phyloP scores from a whole-genome alignment of 2,329 filamentous ascomycete species.

The Aspergillus niger region DNA sequence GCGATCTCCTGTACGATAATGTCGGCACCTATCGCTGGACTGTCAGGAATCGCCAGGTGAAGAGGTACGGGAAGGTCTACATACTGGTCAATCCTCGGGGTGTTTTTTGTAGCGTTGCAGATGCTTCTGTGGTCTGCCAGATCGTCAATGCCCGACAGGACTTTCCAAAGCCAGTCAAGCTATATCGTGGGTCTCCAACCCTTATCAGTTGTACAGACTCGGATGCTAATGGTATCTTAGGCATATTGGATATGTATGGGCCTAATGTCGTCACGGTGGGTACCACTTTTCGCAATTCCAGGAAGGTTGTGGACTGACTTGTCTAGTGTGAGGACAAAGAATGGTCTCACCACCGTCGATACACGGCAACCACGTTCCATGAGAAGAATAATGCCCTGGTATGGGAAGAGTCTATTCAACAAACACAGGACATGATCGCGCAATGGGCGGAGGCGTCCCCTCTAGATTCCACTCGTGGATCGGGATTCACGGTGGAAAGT shows the following conservation, averaged over 20 bases:
- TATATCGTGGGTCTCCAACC: neutral
- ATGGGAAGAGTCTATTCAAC: slow-evolving; percentile 39
- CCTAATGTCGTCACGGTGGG: slow-evolving; percentile 35
- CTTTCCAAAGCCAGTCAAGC: slow-evolving; percentile 20
- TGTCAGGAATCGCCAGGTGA: slow-evolving; percentile 16
- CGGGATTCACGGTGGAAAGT: slow-evolving; percentile 15
- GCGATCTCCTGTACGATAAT: slow-evolving; percentile 16
- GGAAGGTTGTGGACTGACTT: neutral
- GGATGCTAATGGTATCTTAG: slow-evolving; percentile 11
- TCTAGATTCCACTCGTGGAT: neutral
- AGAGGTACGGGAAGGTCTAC: slow-evolving; percentile 18
- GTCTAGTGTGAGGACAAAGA: slow-evolving; percentile 32
- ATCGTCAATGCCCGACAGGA: slow-evolving; percentile 15
- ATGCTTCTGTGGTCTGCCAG: slow-evolving; percentile 21
- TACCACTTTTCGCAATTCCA: neutral
- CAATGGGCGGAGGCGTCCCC: slow-evolving; percentile 17
- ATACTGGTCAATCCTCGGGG: slow-evolving; percentile 14
- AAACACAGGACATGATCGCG: slow-evolving; percentile 36
- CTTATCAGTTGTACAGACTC: neutral
- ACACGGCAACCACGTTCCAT: slow-evolving; percentile 48
- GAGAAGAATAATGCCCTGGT: slow-evolving; percentile 46
- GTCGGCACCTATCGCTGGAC: slow-evolving; percentile 18
- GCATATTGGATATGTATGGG: slow-evolving; percentile 33
- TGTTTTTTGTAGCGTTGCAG: slow-evolving; percentile 18
- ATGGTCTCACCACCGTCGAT: slow-evolving; percentile 49